Conservation (phyloP, 805 yeast species). For the Allodekkera sacchari region DNA sequence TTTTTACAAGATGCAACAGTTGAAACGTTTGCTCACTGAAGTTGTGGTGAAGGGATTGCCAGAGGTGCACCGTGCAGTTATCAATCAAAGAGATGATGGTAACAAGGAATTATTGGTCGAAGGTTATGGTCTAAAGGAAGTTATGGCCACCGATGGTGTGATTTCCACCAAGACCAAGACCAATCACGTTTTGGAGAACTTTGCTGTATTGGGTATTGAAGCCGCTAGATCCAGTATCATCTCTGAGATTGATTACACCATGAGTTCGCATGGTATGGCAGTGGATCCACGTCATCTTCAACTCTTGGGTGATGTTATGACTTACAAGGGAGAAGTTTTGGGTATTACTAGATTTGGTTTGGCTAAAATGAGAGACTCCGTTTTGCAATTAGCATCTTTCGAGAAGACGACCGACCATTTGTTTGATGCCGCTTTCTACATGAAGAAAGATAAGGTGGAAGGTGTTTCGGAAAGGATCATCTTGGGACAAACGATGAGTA, state of each 20-base stretch:
- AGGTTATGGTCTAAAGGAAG: constrained; percentile 94
- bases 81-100: constrained; percentile 80
- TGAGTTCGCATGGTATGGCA: constrained; percentile 99
- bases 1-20: constrained; percentile 82
- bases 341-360: constrained; percentile 98
- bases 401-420: constrained; percentile 98
- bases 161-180: constrained; percentile 81
- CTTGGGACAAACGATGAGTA: constrained; percentile 93
- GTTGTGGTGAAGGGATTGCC: constrained; percentile 92
- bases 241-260: constrained; percentile 91
- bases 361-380: constrained; percentile 98
- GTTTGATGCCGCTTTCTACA: constrained; percentile 96
- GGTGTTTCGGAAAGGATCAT: constrained; percentile 98
- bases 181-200: constrained; percentile 87
- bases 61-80: constrained; percentile 91
- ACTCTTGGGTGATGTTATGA: constrained; percentile 95
- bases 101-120: constrained; percentile 90
- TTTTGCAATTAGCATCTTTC: constrained; percentile 90
- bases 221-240: constrained; percentile 94
- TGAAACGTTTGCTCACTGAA: constrained; percentile 76
- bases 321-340: constrained; percentile 94
- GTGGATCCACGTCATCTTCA: constrained; percentile 99
- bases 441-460: constrained; percentile 92
- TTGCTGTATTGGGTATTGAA: constrained; percentile 88
- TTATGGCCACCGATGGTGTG: constrained; percentile 97